Base-by-base conservation (phyloP, 192 early-diverging fungal species). In the Polychytrium aggregatum region DNA sequence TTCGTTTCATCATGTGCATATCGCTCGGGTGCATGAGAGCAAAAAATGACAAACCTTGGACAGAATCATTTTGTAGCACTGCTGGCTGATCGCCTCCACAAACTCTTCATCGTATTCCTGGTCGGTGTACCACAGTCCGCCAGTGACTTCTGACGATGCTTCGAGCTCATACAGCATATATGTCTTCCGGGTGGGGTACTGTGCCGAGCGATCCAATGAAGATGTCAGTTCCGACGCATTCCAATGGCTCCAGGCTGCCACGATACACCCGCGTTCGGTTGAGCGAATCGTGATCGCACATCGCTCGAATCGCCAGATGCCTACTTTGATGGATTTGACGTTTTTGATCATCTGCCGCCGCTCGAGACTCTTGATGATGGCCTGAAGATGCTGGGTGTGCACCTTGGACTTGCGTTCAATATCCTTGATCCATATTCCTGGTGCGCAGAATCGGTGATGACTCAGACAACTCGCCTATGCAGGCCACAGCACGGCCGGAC, bases 111-210 rank as follows among this genome's bases (percentile, higher is more conserved):
- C 91, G 55, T 95, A 65, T 52, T 88, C 86, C 45, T 90, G 81
- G 68, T 92, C 89, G 5, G 86, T 89, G 59, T 86, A 97, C 85
- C 86, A 97, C 8, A 84, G 76, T 9, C 91, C 88, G 50, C 92
- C 92, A 13, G 91, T 92, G 22, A 95, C 70, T 41, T 94, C 91
- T 18, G 72, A 71, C 5, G 85, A 88, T 3, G 91, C 90, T 3
- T 76, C 74, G 18, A 91, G 42, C 38, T 90, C 79, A 50, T 69
- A 81, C 9, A 95, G 69, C 86, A 97, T 92, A 52, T 92, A 93
- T 18, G 89, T 68, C 46, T 91, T 93, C 45, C 82, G 79, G 8
- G 84, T 88, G 5, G 90, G 87, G 57, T 77, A 76, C 79, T 84
- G n/a, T n/a, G n/a, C n/a, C n/a, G n/a, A n/a, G n/a, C n/a, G n/a